phyloP scores from a whole-genome alignment of 2,329 filamentous ascomycete genomes.

The Fusarium nelsonii region DNA sequence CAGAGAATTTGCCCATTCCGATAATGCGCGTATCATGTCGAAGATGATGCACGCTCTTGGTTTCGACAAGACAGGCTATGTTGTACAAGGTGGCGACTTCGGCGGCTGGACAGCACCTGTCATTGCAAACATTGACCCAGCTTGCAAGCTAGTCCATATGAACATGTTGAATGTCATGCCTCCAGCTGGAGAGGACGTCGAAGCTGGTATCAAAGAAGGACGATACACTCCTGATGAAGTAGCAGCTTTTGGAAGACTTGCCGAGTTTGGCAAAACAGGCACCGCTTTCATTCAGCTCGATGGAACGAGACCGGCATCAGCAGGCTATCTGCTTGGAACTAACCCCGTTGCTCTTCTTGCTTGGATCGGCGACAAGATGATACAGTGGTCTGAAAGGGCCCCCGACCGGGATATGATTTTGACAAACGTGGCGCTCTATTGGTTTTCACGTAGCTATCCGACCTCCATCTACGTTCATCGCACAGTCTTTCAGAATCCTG shows the following conservation, averaged over 20 bases:
- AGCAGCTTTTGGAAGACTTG: background rate
- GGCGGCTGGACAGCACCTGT: slow-evolving; percentile 27
- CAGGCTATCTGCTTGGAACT: slow-evolving; percentile 16
- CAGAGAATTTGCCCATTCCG: background rate
- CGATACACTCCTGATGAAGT: slow-evolving; percentile 3
- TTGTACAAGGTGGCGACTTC: slow-evolving; percentile 31
- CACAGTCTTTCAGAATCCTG: background rate
- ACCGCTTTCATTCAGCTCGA: slow-evolving; percentile 28
- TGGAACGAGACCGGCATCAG: slow-evolving; percentile 17
- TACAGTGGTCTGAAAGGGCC: slow-evolving; percentile 16
- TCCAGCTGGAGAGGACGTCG: background rate
- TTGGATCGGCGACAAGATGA: slow-evolving; percentile 28
- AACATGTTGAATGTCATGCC: slow-evolving; percentile 13
- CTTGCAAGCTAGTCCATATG: slow-evolving; percentile 24
- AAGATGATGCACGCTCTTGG: slow-evolving; percentile 26
- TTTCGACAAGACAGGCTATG: slow-evolving; percentile 15
- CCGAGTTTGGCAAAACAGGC: slow-evolving; percentile 14
- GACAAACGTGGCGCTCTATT: slow-evolving; percentile 21
- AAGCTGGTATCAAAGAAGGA: background rate
- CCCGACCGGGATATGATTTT: slow-evolving; percentile 13
- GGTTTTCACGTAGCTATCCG: slow-evolving; percentile 19
- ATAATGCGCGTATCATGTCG: slow-evolving; percentile 19
- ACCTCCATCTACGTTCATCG: slow-evolving; percentile 25
- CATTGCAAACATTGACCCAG: slow-evolving; percentile 19
- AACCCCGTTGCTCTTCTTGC: slow-evolving; percentile 18